Percentiles rank a stretch among this genome's conserved stretches.
phyloP scores from a whole-genome alignment of 768 basidiomycete species.

The Kwoniella europaea region DNA sequence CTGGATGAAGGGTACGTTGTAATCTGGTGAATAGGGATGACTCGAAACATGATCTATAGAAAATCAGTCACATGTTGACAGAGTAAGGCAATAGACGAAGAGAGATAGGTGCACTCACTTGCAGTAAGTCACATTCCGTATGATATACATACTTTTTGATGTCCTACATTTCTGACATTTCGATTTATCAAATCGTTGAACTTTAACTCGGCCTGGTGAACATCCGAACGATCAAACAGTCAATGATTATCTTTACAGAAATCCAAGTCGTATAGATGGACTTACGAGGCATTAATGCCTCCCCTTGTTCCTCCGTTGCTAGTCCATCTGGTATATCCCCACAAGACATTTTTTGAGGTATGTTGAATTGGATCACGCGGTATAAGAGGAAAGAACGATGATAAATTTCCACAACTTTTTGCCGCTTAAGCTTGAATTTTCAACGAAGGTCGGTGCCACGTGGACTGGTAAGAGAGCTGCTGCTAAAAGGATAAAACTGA shows the following conservation, averaged over 20 bases:
- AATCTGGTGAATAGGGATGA: conserved; percentile 25
- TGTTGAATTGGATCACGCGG: too few relatives aligned
- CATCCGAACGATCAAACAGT: background rate
- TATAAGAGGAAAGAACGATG: too few relatives aligned
- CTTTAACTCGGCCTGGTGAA: conserved; percentile 27
- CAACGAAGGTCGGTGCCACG: too few relatives aligned
- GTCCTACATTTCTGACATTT: conserved; percentile 46
- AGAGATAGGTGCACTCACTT: conserved; percentile 19
- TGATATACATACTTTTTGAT: conserved; percentile 42
- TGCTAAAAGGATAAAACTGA: too few relatives aligned
- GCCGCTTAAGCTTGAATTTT: background rate
- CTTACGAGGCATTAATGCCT: conserved; percentile 52
- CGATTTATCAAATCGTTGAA: conserved; percentile 32
- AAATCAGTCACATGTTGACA: too few relatives aligned
- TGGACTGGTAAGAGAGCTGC: too few relatives aligned
- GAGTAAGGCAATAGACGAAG: too few relatives aligned
- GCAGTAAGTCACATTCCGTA: conserved; percentile 49
- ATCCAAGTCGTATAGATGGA: too few relatives aligned
- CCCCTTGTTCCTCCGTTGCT: conserved; percentile 32
- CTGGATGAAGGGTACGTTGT: conserved; percentile 32
- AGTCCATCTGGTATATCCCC: conserved; percentile 41
- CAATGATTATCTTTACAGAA: too few relatives aligned
- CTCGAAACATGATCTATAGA: conserved; percentile 34
- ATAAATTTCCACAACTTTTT: too few relatives aligned
- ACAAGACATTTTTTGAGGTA: conserved; percentile 52